Evolutionary conservation across 1,284 basidiomycete species (phyloP).

Genomic region (Agaricales sp.): DNA sequence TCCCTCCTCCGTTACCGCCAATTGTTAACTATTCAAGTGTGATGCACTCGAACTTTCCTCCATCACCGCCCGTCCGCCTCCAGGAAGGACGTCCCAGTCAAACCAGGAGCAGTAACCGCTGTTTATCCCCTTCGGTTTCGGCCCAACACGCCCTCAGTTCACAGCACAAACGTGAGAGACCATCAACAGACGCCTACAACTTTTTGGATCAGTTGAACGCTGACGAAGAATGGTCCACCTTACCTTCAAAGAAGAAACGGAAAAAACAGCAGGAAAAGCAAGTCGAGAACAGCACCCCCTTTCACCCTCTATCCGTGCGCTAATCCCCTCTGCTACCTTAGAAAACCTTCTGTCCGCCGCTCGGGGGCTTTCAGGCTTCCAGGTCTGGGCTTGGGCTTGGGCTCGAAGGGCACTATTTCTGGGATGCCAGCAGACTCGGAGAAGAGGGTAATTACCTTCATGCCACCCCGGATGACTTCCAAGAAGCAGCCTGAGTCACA

Average conservation of each 20-base stretch:
- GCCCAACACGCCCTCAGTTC: too few species aligned
- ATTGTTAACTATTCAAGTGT: too few species aligned
- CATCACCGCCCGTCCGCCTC: too few species aligned
- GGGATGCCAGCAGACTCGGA: neutral
- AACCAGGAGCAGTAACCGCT: too few species aligned
- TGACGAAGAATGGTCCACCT: neutral
- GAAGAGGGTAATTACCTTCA: neutral
- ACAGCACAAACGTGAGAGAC: too few species aligned
- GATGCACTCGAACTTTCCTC: too few species aligned
- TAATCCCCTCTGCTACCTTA: neutral
- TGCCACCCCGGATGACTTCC: neutral
- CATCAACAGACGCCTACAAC: neutral
- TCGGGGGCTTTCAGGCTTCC: slow-evolving; percentile 1
- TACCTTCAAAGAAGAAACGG: neutral
- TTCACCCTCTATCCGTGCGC: neutral
- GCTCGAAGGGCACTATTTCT: neutral
- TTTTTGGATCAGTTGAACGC: neutral
- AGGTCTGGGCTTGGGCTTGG: neutral
- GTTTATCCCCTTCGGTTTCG: too few species aligned
- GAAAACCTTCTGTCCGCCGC: neutral
- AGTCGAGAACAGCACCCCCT: neutral
- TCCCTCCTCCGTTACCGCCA: too few species aligned
- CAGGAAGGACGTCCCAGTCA: too few species aligned
- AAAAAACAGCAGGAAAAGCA: neutral
- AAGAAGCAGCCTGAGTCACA: neutral